Percentiles rank a stretch among this genome's conserved stretches.
These are phyloP conservation scores for Eleusine coracana DNA, from an alignment of 176 grass and related monocot genomes.

Conservation along the genomic window DNA sequence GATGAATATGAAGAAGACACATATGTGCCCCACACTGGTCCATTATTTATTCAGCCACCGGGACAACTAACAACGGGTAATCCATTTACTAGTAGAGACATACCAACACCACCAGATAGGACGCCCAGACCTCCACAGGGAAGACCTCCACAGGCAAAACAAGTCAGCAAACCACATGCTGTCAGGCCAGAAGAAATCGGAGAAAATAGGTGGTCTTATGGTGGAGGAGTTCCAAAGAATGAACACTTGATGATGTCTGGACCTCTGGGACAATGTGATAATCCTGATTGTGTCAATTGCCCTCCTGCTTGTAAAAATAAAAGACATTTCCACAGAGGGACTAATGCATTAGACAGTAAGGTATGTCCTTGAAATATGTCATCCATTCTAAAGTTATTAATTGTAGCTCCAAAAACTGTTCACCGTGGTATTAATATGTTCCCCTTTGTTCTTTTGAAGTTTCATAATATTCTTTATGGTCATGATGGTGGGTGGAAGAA, in stretches of 20 bases:
- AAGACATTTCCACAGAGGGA: slow-evolving; percentile 48
- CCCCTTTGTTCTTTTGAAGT: slow-evolving; percentile 49
- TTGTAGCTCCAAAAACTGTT: not conserved
- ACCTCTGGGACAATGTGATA: slow-evolving; percentile 83
- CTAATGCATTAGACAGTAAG: slow-evolving; percentile 71
- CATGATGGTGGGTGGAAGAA: slow-evolving; percentile 77
- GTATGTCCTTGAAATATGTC: slow-evolving; percentile 36
- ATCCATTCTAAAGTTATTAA: not conserved
- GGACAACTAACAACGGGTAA: slow-evolving; percentile 39
- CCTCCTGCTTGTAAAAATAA: slow-evolving; percentile 84
- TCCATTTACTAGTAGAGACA: slow-evolving; percentile 50
- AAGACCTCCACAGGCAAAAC: slow-evolving; percentile 46
- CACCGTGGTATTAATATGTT: slow-evolving; percentile 19
- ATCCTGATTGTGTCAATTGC: slow-evolving; percentile 87
- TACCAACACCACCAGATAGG: slow-evolving; percentile 39
- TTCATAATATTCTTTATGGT: slow-evolving; percentile 64
- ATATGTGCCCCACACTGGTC: slow-evolving; percentile 67
- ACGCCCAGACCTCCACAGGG: slow-evolving; percentile 36
- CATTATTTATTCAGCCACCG: slow-evolving; percentile 53
- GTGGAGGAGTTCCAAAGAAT: slow-evolving; percentile 55
- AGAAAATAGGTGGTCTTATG: slow-evolving; percentile 49
- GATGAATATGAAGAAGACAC: slow-evolving; percentile 55
- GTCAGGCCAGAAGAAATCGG: slow-evolving; percentile 61
- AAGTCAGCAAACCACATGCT: slow-evolving; percentile 49
- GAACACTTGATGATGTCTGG: slow-evolving; percentile 90